Evolutionary conservation across 345 rosid species (phyloP).

Genomic region (Melastoma malabathricum): DNA sequence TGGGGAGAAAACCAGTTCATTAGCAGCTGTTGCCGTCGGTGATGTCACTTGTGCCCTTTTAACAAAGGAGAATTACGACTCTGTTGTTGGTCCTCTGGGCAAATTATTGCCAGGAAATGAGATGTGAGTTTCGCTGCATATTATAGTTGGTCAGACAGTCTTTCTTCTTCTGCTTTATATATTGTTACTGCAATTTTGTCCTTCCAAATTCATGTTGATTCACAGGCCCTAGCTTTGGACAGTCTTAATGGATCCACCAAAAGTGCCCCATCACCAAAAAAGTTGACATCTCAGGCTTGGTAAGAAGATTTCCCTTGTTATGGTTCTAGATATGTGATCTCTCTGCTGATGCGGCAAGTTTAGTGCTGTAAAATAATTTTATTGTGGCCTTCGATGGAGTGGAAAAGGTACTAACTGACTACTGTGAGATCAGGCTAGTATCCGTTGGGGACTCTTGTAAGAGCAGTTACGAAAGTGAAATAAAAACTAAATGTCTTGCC

Average conservation of each 20-base stretch:
- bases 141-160: neutral
- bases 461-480: constrained; percentile 6
- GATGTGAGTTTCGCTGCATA: constrained; percentile 34
- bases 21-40: constrained; percentile 75
- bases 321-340: neutral
- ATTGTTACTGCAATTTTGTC: neutral
- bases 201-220: constrained; percentile 10
- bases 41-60: constrained; percentile 69
- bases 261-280: constrained; percentile 32
- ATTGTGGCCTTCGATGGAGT: constrained; percentile 37
- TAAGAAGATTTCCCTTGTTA: constrained; percentile 19
- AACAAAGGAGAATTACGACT: constrained; percentile 75
- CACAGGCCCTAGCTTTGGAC: constrained; percentile 43
- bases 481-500: neutral
- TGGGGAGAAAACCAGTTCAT: constrained; percentile 48
- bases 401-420: constrained; percentile 75
- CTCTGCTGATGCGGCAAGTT: constrained; percentile 1
- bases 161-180: neutral
- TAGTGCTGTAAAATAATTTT: constrained; percentile 7
- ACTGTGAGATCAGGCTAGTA: constrained; percentile 80
- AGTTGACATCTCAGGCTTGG: constrained; percentile 53
- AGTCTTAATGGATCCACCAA: constrained; percentile 29
- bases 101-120: constrained; percentile 49
- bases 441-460: constrained; percentile 48
- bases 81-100: constrained; percentile 64